These are phyloP conservation scores for Penicillium turbatum DNA, from an alignment of 495 filamentous ascomycete species.

Conservation along the genomic window DNA sequence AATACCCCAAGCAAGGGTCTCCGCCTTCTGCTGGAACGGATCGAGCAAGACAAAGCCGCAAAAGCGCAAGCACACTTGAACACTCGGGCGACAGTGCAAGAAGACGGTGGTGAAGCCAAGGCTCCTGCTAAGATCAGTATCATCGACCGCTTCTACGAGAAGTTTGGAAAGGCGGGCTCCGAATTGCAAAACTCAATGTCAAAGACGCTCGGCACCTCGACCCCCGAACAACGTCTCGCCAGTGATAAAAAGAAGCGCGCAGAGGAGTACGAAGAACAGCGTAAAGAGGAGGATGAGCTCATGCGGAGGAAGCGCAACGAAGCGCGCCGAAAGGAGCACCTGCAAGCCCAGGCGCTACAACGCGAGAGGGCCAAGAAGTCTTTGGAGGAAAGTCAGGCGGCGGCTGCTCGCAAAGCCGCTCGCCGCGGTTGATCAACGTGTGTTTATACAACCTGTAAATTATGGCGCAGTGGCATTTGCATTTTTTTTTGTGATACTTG, in stretches of 20 bases:
- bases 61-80: neutral
- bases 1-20: constrained; percentile 6
- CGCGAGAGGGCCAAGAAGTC: constrained; percentile 19
- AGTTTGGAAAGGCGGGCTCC: constrained; percentile 13
- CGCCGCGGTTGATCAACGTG: constrained; percentile 9
- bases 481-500: constrained; percentile 19
- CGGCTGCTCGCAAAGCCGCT: constrained; percentile 2
- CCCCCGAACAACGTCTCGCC: constrained; percentile 18
- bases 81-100: too few species aligned
- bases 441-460: constrained; percentile 26
- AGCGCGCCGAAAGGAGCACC: constrained; percentile 16
- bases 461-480: constrained; percentile 26
- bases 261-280: constrained; percentile 17
- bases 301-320: constrained; percentile 22
- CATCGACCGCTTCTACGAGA: constrained; percentile 25
- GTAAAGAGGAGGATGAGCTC: constrained; percentile 9
- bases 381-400: constrained; percentile 10
- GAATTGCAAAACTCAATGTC: neutral
- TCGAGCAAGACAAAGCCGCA: constrained; percentile 9
- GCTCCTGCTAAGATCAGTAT: constrained; percentile 1
- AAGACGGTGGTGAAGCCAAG: neutral
- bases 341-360: constrained; percentile 7
- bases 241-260: constrained; percentile 14
- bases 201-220: constrained; percentile 3
- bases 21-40: neutral